Percentiles rank a stretch among this genome's conserved stretches.
These are phyloP conservation scores for Fusarium fujikuroi DNA, from an alignment of 2,329 filamentous ascomycete species.

Conservation along the genomic window DNA sequence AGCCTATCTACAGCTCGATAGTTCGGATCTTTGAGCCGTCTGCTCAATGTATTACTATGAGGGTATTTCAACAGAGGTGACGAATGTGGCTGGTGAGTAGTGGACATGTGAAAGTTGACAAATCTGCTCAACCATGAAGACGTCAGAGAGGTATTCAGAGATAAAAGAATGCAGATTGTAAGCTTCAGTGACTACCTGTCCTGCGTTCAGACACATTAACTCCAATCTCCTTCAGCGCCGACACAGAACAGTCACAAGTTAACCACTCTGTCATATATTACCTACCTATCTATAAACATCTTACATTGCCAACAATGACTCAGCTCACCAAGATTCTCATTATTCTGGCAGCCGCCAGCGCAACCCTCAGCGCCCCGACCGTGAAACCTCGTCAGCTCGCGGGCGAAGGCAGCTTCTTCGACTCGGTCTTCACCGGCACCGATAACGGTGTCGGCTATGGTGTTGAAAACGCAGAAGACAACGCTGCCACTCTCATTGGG, in stretches of 20 bases:
- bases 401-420: background rate
- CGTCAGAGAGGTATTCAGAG: background rate
- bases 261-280: background rate
- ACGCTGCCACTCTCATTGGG: background rate
- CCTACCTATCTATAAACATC: background rate
- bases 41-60: background rate
- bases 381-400: background rate
- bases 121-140: background rate
- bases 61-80: background rate
- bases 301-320: background rate
- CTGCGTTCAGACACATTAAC: background rate
- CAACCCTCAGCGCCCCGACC: background rate
- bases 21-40: too few relatives aligned
- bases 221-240: background rate
- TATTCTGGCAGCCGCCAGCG: background rate
- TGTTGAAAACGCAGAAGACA: background rate
- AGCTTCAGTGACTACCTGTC: accelerated
- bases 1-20: background rate
- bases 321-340: background rate
- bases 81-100: background rate
- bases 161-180: background rate
- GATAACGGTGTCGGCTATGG: background rate
- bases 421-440: background rate
- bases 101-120: background rate
- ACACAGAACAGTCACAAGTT: background rate